These are phyloP conservation scores for Penicillium egyptiacum DNA, from an alignment of 495 filamentous ascomycete species.

Conservation along the genomic window DNA sequence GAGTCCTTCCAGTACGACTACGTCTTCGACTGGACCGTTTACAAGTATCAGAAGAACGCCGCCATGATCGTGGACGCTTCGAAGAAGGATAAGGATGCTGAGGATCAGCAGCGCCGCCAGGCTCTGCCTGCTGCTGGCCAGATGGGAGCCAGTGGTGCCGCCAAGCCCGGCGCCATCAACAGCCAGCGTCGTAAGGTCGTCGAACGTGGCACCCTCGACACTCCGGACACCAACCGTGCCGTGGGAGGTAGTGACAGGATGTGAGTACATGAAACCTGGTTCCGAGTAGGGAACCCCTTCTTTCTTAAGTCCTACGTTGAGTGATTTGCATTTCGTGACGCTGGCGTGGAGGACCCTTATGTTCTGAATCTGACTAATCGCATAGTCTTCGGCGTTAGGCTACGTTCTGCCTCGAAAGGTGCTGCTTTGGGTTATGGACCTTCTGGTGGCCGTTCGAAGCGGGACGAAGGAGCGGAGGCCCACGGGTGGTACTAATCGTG, in stretches of 20 bases:
- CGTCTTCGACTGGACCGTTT: slow-evolving; percentile 99
- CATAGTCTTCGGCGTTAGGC: slow-evolving; percentile 90
- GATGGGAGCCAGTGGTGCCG: slow-evolving; percentile 57
- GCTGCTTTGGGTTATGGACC: slow-evolving; percentile 68
- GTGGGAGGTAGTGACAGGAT: slow-evolving; percentile 95
- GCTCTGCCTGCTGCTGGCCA: slow-evolving; percentile 60
- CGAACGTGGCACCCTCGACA: slow-evolving; percentile 70
- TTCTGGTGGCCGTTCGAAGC: slow-evolving; percentile 73
- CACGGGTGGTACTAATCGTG: slow-evolving; percentile 60
- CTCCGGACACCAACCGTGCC: slow-evolving; percentile 82
- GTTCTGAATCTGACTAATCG: slow-evolving; percentile 78
- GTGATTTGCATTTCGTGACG: slow-evolving; percentile 72
- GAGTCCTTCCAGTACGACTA: slow-evolving; percentile 99
- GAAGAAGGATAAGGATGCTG: slow-evolving; percentile 72
- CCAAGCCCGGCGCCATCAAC: slow-evolving; percentile 70
- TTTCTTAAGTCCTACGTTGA: slow-evolving; percentile 67
- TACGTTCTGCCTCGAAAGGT: slow-evolving; percentile 89
- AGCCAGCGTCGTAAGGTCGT: slow-evolving; percentile 83
- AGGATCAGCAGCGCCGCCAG: slow-evolving; percentile 66
- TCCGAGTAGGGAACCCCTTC: slow-evolving; percentile 87
- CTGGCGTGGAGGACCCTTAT: slow-evolving; percentile 70
- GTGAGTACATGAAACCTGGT: slow-evolving; percentile 85
- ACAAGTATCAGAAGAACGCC: slow-evolving; percentile 99
- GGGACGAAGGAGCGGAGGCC: slow-evolving; percentile 60
- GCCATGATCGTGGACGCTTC: slow-evolving; percentile 80